phyloP scores from a whole-genome alignment of 31 red algal species.

The Endocladia muricata region DNA sequence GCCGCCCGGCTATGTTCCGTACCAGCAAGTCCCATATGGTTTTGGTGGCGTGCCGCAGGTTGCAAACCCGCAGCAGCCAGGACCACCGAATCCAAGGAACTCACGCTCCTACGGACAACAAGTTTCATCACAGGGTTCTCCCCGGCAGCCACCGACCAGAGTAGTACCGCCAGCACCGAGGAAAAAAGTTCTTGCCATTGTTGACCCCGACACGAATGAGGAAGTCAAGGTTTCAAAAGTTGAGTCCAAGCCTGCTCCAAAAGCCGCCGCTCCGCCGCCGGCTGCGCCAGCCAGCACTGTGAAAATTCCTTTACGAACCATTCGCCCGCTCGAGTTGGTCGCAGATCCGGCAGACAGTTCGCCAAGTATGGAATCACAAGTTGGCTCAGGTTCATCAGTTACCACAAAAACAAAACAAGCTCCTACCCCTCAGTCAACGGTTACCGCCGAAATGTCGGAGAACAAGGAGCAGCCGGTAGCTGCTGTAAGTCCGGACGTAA shows the following conservation, averaged over 20 bases:
- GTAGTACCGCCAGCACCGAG: background rate
- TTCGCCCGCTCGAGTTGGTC: constrained; percentile 32
- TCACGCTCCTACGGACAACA: background rate
- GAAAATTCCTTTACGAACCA: constrained; percentile 38
- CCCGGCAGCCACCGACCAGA: constrained; percentile 14
- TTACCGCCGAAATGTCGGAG: no score
- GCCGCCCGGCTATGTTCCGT: background rate
- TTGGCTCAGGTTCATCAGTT: no score
- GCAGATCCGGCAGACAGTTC: constrained; percentile 38
- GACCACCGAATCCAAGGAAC: background rate
- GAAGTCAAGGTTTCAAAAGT: constrained; percentile 50
- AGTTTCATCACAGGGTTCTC: background rate
- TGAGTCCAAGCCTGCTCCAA: background rate
- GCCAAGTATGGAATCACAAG: no score
- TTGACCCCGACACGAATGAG: constrained; percentile 69
- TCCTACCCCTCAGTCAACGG: no score
- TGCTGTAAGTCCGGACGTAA: background rate
- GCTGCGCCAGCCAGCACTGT: background rate
- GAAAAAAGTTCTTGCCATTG: constrained; percentile 56
- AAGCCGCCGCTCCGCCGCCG: background rate
- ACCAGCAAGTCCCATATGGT: background rate
- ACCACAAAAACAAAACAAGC: no score
- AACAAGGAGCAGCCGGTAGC: background rate
- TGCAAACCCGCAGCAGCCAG: background rate
- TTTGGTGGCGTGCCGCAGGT: background rate